Conservation (phyloP, 2,329 filamentous ascomycete genomes). For the Colletotrichum sp. region DNA sequence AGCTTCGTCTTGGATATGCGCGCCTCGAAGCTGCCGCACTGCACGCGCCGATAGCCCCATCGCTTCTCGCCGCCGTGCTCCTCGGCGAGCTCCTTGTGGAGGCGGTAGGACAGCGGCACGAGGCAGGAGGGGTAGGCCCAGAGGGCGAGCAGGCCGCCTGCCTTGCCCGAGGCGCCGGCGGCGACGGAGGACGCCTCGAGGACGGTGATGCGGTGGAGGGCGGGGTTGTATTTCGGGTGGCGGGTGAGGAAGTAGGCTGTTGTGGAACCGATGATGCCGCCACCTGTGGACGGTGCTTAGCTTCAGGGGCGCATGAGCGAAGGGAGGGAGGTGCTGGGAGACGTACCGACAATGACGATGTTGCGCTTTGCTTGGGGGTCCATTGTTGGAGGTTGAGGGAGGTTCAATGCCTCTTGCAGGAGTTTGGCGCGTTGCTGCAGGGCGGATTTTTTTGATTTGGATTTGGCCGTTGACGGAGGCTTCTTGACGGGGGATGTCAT, state of each 20-base stretch:
- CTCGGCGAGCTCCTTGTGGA: constrained; percentile 84
- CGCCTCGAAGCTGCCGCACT: constrained; percentile 67
- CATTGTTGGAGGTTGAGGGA: neutral
- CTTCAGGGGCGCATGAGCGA: neutral
- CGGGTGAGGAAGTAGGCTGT: constrained; percentile 91
- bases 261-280: constrained; percentile 90
- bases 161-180: constrained; percentile 92
- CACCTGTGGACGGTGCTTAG: constrained; percentile 59
- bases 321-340: neutral
- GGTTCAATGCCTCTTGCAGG: neutral
- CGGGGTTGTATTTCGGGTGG: constrained; percentile 79
- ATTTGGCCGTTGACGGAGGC: neutral
- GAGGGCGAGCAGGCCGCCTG: constrained; percentile 84
- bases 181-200: constrained; percentile 87
- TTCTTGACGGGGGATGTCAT: constrained; percentile 14
- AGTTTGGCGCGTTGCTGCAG: neutral
- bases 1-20: constrained; percentile 40
- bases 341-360: constrained; percentile 56
- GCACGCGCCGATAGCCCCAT: constrained; percentile 87
- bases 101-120: constrained; percentile 82
- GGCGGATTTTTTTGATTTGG: neutral
- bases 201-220: constrained; percentile 79
- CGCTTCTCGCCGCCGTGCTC: constrained; percentile 78
- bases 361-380: constrained; percentile 36
- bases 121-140: constrained; percentile 91